Evolutionary conservation across 1,139 yeast genomes (phyloP), one percentile per base, ranked within the genome.

Genomic region (Geotrichum klebahnii): DNA sequence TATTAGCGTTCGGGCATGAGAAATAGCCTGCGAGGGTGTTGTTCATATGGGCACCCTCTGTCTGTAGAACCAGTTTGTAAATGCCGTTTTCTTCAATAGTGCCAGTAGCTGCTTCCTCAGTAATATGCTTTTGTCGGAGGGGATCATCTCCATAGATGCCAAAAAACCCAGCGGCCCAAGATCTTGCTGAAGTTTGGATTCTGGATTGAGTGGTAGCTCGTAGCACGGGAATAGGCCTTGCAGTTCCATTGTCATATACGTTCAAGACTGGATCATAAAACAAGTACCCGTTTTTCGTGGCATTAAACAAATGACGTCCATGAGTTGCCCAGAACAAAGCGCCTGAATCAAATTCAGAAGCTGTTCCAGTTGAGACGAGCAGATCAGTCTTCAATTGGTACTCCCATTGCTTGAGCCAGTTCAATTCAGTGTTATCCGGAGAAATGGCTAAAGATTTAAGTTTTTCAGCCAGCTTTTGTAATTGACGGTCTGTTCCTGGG

Each of bases 141-240:
- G 65, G 63, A 19, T 58, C 60, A 34, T 60, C 57, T 20, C 70
- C 70, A 52, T 67, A 67, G 16, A 65, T 57, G 32, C 74, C 74
- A 54, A 71, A 71, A 54, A 71, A 71, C 9, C 75, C 75, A 3
- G 74, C 74, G 2, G 75, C 74, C 75, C 75, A 71, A 0, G 74
- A 71, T 34, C 63, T 57, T 2, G 74, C 74, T 16, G 73, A 68
- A 23, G 72, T 68, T 48, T 63, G 56, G 42, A 71, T 71, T 26
- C 75, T 67, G 24, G 67, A 62, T 61, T 71, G 75, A 16, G 65
- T 60, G 2, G 75, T 71, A 2, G 74, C 69, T 24, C 75, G 59
- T 28, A 71, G 44, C 14, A 70, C 66, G 8, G 47, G 42, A 5
- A 66, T 67, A 12, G 66, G 56, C 17, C 43, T 36, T 9, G n/a